These are phyloP conservation scores for Aspergillus vadensis DNA, from an alignment of 2,329 filamentous ascomycete species.

Conservation along the genomic window DNA sequence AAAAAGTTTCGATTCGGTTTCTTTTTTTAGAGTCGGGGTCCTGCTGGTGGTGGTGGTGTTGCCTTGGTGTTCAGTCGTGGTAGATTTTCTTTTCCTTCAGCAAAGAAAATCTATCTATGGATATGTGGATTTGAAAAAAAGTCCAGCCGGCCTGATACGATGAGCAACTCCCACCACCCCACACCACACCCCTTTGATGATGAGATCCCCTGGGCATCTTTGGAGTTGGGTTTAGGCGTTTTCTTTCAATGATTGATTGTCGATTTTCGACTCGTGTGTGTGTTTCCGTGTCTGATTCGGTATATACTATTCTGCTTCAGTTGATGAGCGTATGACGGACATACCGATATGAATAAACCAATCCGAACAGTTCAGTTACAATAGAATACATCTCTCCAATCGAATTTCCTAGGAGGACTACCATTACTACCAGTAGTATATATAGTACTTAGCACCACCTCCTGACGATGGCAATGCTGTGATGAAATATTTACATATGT, in stretches of 20 bases:
- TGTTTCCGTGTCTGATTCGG: slow-evolving; percentile 10
- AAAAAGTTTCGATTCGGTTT: slow-evolving; percentile 11
- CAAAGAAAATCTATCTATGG: not conserved
- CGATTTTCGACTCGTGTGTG: slow-evolving; percentile 20
- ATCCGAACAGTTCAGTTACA: slow-evolving; percentile 30
- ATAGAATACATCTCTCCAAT: slow-evolving; percentile 12
- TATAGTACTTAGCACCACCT: not conserved
- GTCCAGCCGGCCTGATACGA: slow-evolving; percentile 9
- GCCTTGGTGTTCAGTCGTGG: not conserved
- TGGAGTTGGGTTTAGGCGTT: slow-evolving; percentile 42
- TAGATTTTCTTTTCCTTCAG: not conserved
- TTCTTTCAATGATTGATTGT: slow-evolving; percentile 15
- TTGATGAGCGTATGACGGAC: slow-evolving; percentile 37
- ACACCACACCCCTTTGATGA: slow-evolving; percentile 16
- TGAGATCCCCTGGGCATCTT: slow-evolving; percentile 39
- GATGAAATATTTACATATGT: not conserved
- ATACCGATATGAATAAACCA: slow-evolving; percentile 29
- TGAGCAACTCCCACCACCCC: too few species aligned
- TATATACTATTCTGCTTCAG: slow-evolving; percentile 22
- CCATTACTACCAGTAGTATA: not conserved
- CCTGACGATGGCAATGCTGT: not conserved
- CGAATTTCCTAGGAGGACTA: not conserved
- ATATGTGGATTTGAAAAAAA: slow-evolving; percentile 1
- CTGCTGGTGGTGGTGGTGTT: not conserved
- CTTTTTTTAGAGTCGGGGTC: not conserved